Percentiles rank a stretch among this genome's conserved stretches.
Conservation (phyloP, 139 green algal species). For the Diplosphaera chodatii region DNA sequence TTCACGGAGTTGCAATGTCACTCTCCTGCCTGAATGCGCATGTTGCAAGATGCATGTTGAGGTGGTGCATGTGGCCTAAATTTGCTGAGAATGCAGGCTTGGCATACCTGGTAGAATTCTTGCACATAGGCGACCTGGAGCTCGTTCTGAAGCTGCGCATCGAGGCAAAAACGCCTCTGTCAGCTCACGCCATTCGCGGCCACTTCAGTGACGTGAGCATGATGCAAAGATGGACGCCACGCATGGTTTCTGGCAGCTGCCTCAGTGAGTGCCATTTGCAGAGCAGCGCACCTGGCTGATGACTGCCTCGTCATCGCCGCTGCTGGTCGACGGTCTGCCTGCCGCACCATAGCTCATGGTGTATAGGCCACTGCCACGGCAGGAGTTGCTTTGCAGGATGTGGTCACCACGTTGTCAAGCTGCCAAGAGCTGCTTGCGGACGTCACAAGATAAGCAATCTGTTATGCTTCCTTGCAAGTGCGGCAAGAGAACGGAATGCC, state of each 20-base stretch:
- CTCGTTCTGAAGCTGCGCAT: slow-evolving; percentile 5
- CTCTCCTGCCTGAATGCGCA: background rate
- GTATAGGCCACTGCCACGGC: too few species aligned
- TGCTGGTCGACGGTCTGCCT: background rate
- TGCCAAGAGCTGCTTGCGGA: too few species aligned
- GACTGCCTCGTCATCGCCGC: background rate
- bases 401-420: too few species aligned
- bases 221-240: too few species aligned
- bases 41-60: background rate
- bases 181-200: too few species aligned
- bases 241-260: too few species aligned
- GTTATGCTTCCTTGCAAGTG: too few species aligned
- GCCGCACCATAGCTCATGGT: background rate
- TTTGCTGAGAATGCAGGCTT: background rate
- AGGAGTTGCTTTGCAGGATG: too few species aligned
- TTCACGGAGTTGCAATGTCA: background rate
- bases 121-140: slow-evolving; percentile 10
- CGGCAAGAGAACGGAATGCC: too few species aligned
- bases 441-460: too few species aligned
- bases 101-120: slow-evolving; percentile 11
- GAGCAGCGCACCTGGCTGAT: background rate
- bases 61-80: background rate
- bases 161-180: background rate
- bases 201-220: too few species aligned
- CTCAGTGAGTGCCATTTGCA: too few species aligned